Base-by-base conservation (phyloP, 106 monocot species). In the Dendrobium chrysotoxum region DNA sequence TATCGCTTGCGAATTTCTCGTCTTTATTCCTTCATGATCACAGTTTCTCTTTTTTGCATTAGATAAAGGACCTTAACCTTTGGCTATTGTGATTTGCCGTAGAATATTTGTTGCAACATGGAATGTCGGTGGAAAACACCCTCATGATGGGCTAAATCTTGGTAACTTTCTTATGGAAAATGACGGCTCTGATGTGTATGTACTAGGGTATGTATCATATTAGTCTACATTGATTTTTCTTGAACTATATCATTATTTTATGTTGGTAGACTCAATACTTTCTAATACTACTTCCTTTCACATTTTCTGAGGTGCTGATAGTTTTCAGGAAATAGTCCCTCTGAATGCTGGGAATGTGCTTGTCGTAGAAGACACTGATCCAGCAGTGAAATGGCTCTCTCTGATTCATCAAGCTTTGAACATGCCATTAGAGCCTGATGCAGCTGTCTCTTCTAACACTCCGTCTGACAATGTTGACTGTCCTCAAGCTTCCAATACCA, bases 271-370 rank as follows among this genome's bases (percentile, higher is more conserved):
- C 17, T 74, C 41, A 40, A 41, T 74, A 74, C 17, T 4, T 40
- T 40, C 74, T 74, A 40, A 41, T 41, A 41, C 40, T 41, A 41
- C 40, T 42, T 40, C 3, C 5, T 58, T 71, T 70, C 46, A 26
- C n/a, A 45, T 46, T 70, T 74, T 54, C 45, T 54, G 45, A 78
- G 54, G 41, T 64, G 31, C 40, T 11, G 77, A 35, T 83, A 93
- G 93, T 38, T 93, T 93, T 86, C 93, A 93, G 81, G 93, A 93
- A 87, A 89, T 93, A 66, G 93, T 93, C 46, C 93, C 93, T 79
- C 79, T 93, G 30, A 93, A 91, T 87, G 93, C 93, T 58, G 93
- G 93, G 76, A 91, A 93, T 81, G 91, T 93, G 16, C 82, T 93
- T 40, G 93, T 93, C 9, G 77, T 86, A 54, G 93, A 93, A 86